Percentiles rank a stretch among this genome's conserved stretches.
Conservation (phyloP, 2,329 filamentous ascomycete species). For the Calonectria montana region DNA sequence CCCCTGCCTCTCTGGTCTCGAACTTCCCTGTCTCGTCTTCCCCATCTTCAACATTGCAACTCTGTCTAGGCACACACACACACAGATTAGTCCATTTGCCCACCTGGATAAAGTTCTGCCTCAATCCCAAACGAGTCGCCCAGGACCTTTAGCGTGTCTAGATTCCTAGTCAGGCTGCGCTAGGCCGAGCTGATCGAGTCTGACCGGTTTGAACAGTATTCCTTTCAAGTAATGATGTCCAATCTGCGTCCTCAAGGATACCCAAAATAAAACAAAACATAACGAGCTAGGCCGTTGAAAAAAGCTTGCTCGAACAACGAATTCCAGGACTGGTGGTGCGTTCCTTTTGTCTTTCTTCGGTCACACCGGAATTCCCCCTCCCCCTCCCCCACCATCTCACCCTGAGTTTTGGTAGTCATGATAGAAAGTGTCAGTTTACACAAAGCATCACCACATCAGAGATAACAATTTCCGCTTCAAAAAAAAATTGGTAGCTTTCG, state of each 20-base stretch:
- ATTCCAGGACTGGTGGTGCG: not conserved
- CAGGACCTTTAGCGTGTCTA: slow-evolving; percentile 5
- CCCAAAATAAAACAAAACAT: not conserved
- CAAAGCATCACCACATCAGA: not conserved
- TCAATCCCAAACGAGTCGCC: slow-evolving; percentile 32
- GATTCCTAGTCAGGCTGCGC: slow-evolving; percentile 22
- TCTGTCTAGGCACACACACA: slow-evolving; percentile 14
- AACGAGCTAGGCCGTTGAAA: not conserved
- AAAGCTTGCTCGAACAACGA: not conserved
- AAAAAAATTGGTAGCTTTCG: not conserved
- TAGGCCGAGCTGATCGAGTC: not conserved
- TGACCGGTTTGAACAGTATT: not conserved
- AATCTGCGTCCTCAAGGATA: not conserved
- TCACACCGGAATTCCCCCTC: not conserved
- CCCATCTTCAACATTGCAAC: slow-evolving; percentile 16
- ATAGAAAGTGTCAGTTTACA: not conserved
- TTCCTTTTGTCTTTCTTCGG: not conserved
- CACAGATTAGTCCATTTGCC: slow-evolving; percentile 31
- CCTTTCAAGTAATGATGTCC: not conserved
- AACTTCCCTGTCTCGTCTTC: slow-evolving; percentile 18
- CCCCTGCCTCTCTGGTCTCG: not conserved
- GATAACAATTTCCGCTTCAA: not conserved
- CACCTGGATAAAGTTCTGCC: slow-evolving; percentile 37
- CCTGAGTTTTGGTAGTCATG: too few relatives aligned
- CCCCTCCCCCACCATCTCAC: not conserved